These are phyloP conservation scores for Aureococcus anophagefferens DNA, from an alignment of 108 stramenopile genomes.

Conservation along the genomic window DNA sequence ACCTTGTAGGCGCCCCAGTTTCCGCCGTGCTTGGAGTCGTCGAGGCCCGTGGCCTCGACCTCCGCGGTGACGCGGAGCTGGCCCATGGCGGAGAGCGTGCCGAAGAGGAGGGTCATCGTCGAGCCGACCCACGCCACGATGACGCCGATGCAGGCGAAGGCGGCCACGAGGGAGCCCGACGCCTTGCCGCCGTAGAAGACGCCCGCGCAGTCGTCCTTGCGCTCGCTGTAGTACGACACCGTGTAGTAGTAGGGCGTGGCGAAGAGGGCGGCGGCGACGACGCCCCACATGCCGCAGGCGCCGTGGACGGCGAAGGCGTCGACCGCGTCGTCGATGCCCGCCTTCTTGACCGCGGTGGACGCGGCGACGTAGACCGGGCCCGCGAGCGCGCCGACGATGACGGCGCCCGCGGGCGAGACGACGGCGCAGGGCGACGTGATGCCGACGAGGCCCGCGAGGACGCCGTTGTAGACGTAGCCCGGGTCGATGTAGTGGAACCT, in stretches of 20 bases:
- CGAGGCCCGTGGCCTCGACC: constrained; percentile 30
- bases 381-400: constrained; percentile 63
- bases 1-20: no score
- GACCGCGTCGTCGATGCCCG: constrained; percentile 77
- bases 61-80: constrained; percentile 15
- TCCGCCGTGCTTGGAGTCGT: constrained; percentile 42
- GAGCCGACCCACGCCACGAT: constrained; percentile 23
- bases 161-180: constrained; percentile 16
- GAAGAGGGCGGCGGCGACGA: constrained; percentile 62
- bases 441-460: constrained; percentile 34
- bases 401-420: constrained; percentile 70
- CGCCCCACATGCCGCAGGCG: constrained; percentile 64
- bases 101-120: constrained; percentile 14
- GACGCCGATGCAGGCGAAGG: constrained; percentile 25
- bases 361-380: constrained; percentile 58
- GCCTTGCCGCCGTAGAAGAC: constrained; percentile 28
- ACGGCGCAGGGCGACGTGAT: constrained; percentile 74
- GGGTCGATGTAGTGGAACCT: no score
- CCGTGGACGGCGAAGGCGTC: constrained; percentile 85
- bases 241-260: no score
- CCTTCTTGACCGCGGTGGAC: constrained; percentile 49
- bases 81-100: neutral
- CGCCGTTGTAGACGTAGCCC: constrained; percentile 23
- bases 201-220: constrained; percentile 22
- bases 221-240: constrained; percentile 14